Evolutionary conservation across 169 alveolate species (phyloP).

Genomic region (Plasmodium reichenowi): DNA sequence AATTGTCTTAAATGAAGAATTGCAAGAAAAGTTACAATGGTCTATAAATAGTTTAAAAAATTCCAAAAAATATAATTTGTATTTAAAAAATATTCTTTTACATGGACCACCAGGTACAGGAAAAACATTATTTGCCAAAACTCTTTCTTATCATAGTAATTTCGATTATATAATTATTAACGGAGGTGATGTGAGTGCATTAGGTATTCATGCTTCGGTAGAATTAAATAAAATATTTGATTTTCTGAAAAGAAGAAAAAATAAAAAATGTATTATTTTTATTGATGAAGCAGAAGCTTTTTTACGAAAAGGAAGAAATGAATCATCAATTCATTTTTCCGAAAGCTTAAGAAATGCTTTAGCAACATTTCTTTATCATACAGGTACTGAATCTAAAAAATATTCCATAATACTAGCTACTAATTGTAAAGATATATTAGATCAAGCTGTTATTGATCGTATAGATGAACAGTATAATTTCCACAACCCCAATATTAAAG

Average conservation of each 20-base stretch:
- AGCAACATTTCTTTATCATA: slow-evolving; percentile 95
- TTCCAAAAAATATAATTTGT: slow-evolving; percentile 92
- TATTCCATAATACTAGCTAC: slow-evolving; percentile 96
- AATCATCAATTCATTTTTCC: slow-evolving; percentile 86
- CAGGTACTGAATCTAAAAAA: slow-evolving; percentile 96
- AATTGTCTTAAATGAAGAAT: slow-evolving; percentile 90
- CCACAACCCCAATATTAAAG: slow-evolving; percentile 92
- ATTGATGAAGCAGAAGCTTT: slow-evolving; percentile 99
- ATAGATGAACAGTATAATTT: slow-evolving; percentile 96
- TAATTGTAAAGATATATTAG: slow-evolving; percentile 95
- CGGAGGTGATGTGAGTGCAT: slow-evolving; percentile 98
- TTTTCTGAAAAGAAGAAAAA: slow-evolving; percentile 95
- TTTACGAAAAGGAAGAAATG: slow-evolving; percentile 92
- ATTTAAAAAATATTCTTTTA: slow-evolving; percentile 92
- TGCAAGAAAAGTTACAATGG: slow-evolving; percentile 92
- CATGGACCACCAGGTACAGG: slow-evolving; percentile 99
- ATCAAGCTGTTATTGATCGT: slow-evolving; percentile 95
- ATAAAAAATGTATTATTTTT: slow-evolving; percentile 93
- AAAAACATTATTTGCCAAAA: slow-evolving; percentile 94
- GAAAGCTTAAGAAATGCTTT: slow-evolving; percentile 94
- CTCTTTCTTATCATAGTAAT: slow-evolving; percentile 94
- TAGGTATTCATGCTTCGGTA: slow-evolving; percentile 94
- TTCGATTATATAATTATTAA: slow-evolving; percentile 95
- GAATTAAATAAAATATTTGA: slow-evolving; percentile 96
- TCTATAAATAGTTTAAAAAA: slow-evolving; percentile 95